Evolutionary conservation across 192 early-diverging fungal species (phyloP).

Genomic region (Phlyctochytrium planicorne): DNA sequence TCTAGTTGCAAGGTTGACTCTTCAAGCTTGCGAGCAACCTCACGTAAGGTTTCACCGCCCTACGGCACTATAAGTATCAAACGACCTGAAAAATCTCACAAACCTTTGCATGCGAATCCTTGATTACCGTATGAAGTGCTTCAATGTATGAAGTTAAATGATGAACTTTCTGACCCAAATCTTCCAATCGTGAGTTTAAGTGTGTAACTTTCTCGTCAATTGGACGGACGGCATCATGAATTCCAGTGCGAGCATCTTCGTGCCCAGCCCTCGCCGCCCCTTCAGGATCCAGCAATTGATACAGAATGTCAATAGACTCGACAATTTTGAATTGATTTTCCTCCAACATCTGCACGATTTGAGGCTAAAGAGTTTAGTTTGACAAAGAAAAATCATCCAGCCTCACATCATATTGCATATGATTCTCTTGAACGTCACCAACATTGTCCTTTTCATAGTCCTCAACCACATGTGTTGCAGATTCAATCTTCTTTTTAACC

Average conservation of each 20-base stretch:
- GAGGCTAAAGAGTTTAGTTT: constrained; percentile 20
- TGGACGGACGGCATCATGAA: constrained; percentile 16
- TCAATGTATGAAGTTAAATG: not conserved
- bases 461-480: too few species aligned
- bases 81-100: not conserved
- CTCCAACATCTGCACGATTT: constrained; percentile 37
- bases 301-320: constrained; percentile 45
- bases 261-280: constrained; percentile 6
- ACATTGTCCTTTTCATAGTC: too few species aligned
- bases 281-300: constrained; percentile 30
- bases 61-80: not conserved
- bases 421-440: too few species aligned
- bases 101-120: not conserved
- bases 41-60: not conserved
- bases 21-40: not conserved
- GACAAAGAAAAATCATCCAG: constrained; percentile 14
- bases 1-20: constrained; percentile 12
- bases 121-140: not conserved
- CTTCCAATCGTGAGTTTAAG: constrained; percentile 18
- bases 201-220: constrained; percentile 22
- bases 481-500: too few species aligned
- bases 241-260: not conserved
- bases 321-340: constrained; percentile 57
- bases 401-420: too few species aligned
- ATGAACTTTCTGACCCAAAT: constrained; percentile 1